Percentiles rank a stretch among this genome's conserved stretches.
Conservation (phyloP, 441 rosid species). For the Populus trichocarpa region DNA sequence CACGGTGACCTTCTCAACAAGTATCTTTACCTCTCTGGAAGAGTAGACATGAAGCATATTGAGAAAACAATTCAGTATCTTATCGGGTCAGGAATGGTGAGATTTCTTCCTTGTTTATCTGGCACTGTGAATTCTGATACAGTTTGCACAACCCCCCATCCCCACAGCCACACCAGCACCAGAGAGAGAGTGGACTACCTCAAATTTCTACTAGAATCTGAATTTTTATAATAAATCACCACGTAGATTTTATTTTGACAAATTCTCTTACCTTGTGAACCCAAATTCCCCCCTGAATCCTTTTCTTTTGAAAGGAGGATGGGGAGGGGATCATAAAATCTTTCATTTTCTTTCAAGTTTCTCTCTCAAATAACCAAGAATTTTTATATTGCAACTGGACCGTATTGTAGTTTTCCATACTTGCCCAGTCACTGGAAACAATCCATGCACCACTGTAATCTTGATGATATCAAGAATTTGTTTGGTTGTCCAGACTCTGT, state of each 20-base stretch:
- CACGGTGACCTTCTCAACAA: slow-evolving; percentile 87
- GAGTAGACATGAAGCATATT: slow-evolving; percentile 87
- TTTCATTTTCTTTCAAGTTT: too few relatives aligned
- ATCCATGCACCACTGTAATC: too few relatives aligned
- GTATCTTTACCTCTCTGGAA: slow-evolving; percentile 81
- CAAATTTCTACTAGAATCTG: too few relatives aligned
- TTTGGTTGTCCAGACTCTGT: too few relatives aligned
- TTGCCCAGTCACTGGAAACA: too few relatives aligned
- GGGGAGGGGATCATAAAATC: background rate
- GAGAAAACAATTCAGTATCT: slow-evolving; percentile 92
- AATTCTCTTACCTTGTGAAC: background rate
- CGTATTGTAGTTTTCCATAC: too few relatives aligned
- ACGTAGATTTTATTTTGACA: background rate
- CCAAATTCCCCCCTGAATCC: background rate
- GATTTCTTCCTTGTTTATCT: slow-evolving; percentile 10
- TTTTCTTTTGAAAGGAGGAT: background rate
- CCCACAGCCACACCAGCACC: too few relatives aligned
- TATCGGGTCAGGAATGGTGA: slow-evolving; percentile 94
- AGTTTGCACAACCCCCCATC: background rate
- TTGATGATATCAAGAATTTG: too few relatives aligned
- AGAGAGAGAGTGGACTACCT: too few relatives aligned
- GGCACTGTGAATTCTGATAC: background rate
- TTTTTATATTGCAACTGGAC: too few relatives aligned
- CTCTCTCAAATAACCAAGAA: too few relatives aligned
- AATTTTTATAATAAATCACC: background rate